These are phyloP conservation scores for Astrephomene gubernaculifera DNA, from an alignment of 139 green algal species.

Conservation along the genomic window DNA sequence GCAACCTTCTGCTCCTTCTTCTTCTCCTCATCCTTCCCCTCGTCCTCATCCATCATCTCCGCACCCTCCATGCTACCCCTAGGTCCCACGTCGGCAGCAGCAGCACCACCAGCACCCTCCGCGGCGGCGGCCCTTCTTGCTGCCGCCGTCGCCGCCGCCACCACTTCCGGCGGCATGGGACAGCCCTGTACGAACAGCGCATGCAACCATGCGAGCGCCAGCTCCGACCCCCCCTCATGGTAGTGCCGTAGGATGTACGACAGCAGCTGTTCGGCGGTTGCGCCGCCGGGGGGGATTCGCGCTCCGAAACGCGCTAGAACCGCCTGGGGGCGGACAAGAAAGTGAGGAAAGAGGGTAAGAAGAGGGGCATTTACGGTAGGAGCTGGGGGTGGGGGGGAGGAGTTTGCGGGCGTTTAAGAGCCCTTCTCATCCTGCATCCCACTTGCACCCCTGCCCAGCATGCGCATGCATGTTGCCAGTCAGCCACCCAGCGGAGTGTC, in stretches of 20 bases:
- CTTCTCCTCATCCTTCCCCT: not conserved
- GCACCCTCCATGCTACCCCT: too few relatives aligned
- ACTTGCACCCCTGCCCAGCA: too few relatives aligned
- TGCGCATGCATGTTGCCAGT: too few relatives aligned
- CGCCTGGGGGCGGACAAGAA: slow-evolving; percentile 4
- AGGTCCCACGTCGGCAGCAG: too few relatives aligned
- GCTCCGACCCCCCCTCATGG: slow-evolving; percentile 45
- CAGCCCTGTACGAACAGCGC: slow-evolving; percentile 48
- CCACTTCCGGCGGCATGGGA: not conserved
- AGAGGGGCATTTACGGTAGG: too few relatives aligned
- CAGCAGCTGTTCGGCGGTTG: slow-evolving; percentile 55
- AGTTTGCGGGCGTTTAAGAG: too few relatives aligned
- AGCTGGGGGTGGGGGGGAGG: too few relatives aligned
- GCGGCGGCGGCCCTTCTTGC: not conserved
- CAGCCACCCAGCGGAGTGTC: too few relatives aligned
- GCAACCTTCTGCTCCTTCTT: too few relatives aligned
- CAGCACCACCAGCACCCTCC: not conserved
- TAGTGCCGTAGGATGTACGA: slow-evolving; percentile 50
- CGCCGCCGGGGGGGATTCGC: slow-evolving; percentile 25
- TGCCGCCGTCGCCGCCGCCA: slow-evolving; percentile 18
- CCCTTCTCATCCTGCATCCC: too few relatives aligned
- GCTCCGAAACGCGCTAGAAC: slow-evolving; percentile 65
- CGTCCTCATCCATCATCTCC: not conserved
- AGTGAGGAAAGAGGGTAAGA: too few relatives aligned
- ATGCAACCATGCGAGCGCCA: slow-evolving; percentile 65